phyloP scores from a whole-genome alignment of 2,329 filamentous ascomycete species.

The Xylariaceae sp. region DNA sequence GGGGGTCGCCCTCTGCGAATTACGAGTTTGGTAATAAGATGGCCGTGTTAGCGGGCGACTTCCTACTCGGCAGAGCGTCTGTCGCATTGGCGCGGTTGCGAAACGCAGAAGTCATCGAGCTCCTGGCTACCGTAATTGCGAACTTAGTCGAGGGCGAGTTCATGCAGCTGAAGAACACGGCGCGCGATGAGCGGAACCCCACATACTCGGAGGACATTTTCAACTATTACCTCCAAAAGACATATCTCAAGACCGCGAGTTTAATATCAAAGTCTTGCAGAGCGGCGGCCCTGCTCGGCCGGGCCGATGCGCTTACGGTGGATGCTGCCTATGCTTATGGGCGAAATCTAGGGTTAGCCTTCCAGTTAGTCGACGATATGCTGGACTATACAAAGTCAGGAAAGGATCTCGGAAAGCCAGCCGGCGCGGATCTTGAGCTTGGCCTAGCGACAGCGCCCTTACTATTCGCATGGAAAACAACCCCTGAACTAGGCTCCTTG shows the following conservation, averaged over 20 bases:
- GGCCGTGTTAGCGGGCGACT: slow-evolving; percentile 96
- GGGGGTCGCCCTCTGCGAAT: slow-evolving; percentile 82
- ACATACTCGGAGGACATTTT: slow-evolving; percentile 84
- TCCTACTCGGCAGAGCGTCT: slow-evolving; percentile 85
- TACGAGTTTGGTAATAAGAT: slow-evolving; percentile 98
- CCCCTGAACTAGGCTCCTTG: slow-evolving; percentile 74
- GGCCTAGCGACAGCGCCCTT: slow-evolving; percentile 90
- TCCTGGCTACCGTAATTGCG: slow-evolving; percentile 92
- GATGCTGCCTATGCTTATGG: slow-evolving; percentile 91
- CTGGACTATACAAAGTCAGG: slow-evolving; percentile 89
- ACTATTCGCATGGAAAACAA: slow-evolving; percentile 91
- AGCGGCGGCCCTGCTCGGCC: slow-evolving; percentile 79
- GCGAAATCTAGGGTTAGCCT: slow-evolving; percentile 87
- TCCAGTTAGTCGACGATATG: slow-evolving; percentile 97
- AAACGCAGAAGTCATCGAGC: slow-evolving; percentile 89
- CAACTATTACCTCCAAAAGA: slow-evolving; percentile 94
- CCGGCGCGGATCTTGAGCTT: slow-evolving; percentile 87
- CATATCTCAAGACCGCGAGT: slow-evolving; percentile 93
- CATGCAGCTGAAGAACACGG: slow-evolving; percentile 98
- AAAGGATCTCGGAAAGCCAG: slow-evolving; percentile 85
- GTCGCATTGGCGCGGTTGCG: slow-evolving; percentile 85
- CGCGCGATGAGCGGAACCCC: slow-evolving; percentile 76
- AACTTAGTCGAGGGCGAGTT: slow-evolving; percentile 98
- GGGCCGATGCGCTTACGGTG: slow-evolving; percentile 69
- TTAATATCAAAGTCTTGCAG: slow-evolving; percentile 95